These are phyloP conservation scores for Phytophthora sansomeana DNA, from an alignment of 352 stramenopile genomes.

Conservation along the genomic window DNA sequence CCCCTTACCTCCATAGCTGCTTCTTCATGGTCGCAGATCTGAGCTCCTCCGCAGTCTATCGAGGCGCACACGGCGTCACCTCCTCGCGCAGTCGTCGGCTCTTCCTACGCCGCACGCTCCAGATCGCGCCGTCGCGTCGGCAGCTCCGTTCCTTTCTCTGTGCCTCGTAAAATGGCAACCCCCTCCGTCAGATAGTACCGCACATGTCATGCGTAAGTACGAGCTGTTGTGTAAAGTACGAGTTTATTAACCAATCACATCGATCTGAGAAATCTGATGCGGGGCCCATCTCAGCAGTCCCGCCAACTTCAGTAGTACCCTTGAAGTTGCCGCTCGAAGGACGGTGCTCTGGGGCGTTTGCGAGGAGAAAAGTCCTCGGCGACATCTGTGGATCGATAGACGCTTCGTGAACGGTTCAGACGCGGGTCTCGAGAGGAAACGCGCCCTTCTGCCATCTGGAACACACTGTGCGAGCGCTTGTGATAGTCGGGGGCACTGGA, in stretches of 20 bases:
- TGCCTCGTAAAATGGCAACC: conserved; percentile 20
- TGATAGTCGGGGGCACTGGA: conserved; percentile 12
- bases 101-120: conserved; percentile 8
- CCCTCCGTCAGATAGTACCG: conserved; percentile 5
- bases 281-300: conserved; percentile 31
- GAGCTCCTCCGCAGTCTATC: conserved; percentile 6
- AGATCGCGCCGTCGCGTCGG: conserved; percentile 30
- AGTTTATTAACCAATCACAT: conserved; percentile 31
- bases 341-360: conserved; percentile 37
- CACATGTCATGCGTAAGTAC: not conserved
- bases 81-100: conserved; percentile 19
- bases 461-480: conserved; percentile 44
- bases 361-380: conserved; percentile 29
- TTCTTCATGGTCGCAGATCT: conserved; percentile 41
- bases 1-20: conserved; percentile 40
- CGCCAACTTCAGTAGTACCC: conserved; percentile 23
- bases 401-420: conserved; percentile 42
- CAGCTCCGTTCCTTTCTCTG: conserved; percentile 35
- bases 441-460: conserved; percentile 22
- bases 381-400: conserved; percentile 32
- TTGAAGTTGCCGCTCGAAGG: conserved; percentile 28
- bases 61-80: not conserved
- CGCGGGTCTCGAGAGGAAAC: conserved; percentile 25
- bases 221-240: conserved; percentile 15
- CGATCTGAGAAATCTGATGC: conserved; percentile 31